These are phyloP conservation scores for Lenwebbia sp. DNA, from an alignment of 345 rosid species.

Conservation along the genomic window DNA sequence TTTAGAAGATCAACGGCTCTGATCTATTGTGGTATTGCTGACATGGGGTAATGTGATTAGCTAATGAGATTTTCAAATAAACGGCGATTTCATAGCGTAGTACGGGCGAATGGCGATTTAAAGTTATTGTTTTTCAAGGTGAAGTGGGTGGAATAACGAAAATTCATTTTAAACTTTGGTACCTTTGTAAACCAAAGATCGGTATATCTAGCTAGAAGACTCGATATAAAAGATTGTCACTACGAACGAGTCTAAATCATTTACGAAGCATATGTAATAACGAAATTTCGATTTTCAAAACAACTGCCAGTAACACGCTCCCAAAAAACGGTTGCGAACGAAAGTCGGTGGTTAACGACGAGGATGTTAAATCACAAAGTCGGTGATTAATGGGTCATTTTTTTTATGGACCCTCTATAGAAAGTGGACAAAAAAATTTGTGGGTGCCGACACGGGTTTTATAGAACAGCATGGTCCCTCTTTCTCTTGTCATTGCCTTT, in stretches of 20 bases:
- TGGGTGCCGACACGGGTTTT: background rate
- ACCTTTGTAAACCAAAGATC: background rate
- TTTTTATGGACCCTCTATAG: background rate
- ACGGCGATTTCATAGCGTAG: background rate
- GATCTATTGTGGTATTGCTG: background rate
- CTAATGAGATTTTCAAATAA: background rate
- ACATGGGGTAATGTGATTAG: background rate
- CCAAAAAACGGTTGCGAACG: background rate
- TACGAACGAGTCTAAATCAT: background rate
- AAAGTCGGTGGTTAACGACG: background rate
- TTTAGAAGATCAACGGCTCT: background rate
- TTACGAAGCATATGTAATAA: background rate
- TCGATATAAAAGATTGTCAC: background rate
- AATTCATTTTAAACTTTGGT: background rate
- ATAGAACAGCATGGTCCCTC: no score
- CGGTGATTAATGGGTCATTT: background rate
- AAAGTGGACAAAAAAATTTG: background rate
- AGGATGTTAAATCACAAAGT: background rate
- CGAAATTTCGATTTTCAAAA: background rate
- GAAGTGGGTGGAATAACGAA: background rate
- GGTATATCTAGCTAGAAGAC: accelerated
- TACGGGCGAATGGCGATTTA: background rate
- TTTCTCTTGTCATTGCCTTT: no score
- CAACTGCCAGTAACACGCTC: background rate
- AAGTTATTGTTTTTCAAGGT: background rate